Evolutionary conservation across 164 flowering plant genomes (phyloP).

Genomic region (Aristolochia fimbriata): DNA sequence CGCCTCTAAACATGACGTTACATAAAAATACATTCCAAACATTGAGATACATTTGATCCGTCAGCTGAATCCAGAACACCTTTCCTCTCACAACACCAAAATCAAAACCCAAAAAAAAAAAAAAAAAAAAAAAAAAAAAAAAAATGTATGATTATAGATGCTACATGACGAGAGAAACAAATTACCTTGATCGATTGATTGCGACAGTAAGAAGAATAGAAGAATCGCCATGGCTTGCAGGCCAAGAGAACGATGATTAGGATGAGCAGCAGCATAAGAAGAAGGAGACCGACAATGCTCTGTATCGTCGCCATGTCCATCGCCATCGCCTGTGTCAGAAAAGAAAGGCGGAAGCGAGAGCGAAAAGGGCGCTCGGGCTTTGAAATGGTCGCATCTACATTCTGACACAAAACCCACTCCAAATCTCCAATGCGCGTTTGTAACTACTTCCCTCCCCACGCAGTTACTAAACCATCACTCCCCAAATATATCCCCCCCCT

Average conservation of each 20-base stretch:
- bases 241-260: constrained; percentile 42
- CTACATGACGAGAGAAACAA: not conserved
- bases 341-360: constrained; percentile 15
- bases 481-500: not conserved
- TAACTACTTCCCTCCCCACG: too few species aligned
- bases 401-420: not conserved
- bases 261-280: constrained; percentile 53
- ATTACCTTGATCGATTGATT: constrained; percentile 47
- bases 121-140: not conserved
- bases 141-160: too few species aligned
- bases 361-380: constrained; percentile 65
- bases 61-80: not conserved
- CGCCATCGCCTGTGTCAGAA: constrained; percentile 1
- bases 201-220: constrained; percentile 23
- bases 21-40: too few species aligned
- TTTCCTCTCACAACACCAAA: too few species aligned
- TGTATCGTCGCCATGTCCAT: constrained; percentile 38
- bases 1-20: too few species aligned
- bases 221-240: constrained; percentile 81
- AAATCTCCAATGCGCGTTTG: not conserved
- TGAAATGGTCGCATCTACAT: constrained; percentile 48
- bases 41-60: too few species aligned
- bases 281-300: constrained; percentile 32
- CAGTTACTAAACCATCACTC: not conserved
- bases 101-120: too few species aligned